A percentile compares a stretch with the other conserved stretches of the same genome.
Evolutionary conservation across 371 early-diverging fungal species (phyloP).

Genomic region (Capillidium heterosporum): DNA sequence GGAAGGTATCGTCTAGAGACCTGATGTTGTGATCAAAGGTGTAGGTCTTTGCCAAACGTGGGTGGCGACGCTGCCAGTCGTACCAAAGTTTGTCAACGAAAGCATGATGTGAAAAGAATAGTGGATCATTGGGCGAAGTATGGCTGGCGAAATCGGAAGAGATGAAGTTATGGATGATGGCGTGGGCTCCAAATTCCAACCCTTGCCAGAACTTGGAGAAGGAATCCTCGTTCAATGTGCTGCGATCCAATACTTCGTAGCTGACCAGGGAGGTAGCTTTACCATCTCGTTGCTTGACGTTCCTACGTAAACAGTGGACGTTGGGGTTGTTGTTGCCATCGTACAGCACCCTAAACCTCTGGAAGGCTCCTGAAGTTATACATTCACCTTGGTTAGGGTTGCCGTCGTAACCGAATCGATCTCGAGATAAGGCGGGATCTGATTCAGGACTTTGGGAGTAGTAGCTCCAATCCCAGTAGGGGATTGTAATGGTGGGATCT

Average conservation of each 20-base stretch:
- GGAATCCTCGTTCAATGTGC: not conserved
- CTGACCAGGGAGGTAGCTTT: not conserved
- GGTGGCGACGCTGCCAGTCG: not conserved
- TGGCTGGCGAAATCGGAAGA: constrained; percentile 4
- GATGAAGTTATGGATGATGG: not conserved
- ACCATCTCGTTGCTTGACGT: not conserved
- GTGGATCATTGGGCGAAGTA: constrained; percentile 2
- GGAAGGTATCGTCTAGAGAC: not conserved
- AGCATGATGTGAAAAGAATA: constrained; percentile 7
- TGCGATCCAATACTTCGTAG: not conserved
- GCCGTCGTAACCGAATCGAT: not conserved
- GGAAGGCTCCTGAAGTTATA: not conserved
- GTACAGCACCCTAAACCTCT: not conserved
- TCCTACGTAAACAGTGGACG: not conserved
- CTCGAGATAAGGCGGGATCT: not conserved
- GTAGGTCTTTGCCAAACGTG: not conserved
- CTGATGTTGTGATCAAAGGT: not conserved
- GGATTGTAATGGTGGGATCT: not conserved
- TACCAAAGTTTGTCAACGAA: constrained; percentile 7
- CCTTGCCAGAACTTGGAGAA: not conserved
- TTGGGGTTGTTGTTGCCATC: not conserved
- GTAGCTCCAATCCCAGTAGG: constrained; percentile 7
- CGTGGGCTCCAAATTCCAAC: not conserved
- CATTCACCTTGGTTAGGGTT: not conserved
- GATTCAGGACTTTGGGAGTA: not conserved